A percentile compares a stretch with the other conserved stretches of the same genome.
Evolutionary conservation across 164 flowering plant genomes (phyloP).

Genomic region (Sextonia rubra): DNA sequence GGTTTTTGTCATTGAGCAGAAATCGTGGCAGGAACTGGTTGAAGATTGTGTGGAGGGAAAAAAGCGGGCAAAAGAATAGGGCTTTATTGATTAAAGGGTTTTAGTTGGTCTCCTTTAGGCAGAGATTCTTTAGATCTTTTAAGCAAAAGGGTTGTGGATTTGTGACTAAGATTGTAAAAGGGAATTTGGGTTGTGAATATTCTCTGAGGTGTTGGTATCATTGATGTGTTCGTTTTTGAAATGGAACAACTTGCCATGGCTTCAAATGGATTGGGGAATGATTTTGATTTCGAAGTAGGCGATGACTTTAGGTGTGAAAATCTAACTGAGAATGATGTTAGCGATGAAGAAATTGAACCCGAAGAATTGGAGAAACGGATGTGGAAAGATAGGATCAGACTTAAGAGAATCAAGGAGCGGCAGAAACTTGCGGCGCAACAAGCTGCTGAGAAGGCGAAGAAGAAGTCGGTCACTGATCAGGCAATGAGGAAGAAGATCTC

Average conservation of each 20-base stretch:
- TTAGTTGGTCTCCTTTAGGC: background rate
- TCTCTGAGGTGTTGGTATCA: background rate
- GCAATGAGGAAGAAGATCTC: slow-evolving; percentile 42
- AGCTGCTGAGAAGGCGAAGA: slow-evolving; percentile 20
- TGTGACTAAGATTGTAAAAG: background rate
- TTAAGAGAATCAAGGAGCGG: slow-evolving; percentile 32
- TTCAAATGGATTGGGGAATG: slow-evolving; percentile 16
- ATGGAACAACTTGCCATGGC: slow-evolving; percentile 19
- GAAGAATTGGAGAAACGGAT: slow-evolving; percentile 40
- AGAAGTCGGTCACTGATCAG: slow-evolving; percentile 20
- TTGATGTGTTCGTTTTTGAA: background rate
- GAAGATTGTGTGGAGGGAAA: background rate
- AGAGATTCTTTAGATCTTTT: background rate
- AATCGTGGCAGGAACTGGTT: background rate
- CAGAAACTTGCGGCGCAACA: slow-evolving; percentile 26
- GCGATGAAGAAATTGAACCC: slow-evolving; percentile 43
- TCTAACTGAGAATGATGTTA: slow-evolving; percentile 33
- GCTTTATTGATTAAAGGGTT: background rate
- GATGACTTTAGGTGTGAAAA: slow-evolving; percentile 28
- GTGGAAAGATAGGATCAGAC: slow-evolving; percentile 42
- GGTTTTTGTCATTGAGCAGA: background rate
- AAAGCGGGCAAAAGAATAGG: background rate
- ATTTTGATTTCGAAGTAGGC: slow-evolving; percentile 27
- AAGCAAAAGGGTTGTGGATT: background rate
- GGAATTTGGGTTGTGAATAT: background rate